Conservation (phyloP, 192 early-diverging fungal species). For the Coemansia pectinata region DNA sequence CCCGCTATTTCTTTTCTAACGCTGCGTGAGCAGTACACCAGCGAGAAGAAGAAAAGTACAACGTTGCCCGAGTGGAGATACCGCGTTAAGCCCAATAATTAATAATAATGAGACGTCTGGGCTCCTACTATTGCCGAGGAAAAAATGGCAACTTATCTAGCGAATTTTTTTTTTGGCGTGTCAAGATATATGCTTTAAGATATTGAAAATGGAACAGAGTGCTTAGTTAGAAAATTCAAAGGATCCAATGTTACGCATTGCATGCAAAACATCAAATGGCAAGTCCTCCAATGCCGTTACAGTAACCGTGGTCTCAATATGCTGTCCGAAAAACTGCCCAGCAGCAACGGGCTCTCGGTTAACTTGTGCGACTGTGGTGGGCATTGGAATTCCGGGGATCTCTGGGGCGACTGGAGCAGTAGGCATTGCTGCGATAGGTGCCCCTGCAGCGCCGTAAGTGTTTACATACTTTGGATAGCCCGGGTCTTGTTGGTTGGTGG, state of each 20-base stretch:
- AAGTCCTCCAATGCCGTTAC: background rate
- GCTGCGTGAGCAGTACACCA: background rate
- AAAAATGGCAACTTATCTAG: background rate
- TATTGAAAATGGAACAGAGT: too few species aligned
- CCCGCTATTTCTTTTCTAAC: background rate
- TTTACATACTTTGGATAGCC: background rate
- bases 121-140: background rate
- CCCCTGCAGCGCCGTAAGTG: background rate
- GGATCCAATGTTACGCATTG: constrained; percentile 25
- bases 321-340: background rate
- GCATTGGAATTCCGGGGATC: background rate
- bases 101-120: background rate
- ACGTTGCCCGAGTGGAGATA: background rate
- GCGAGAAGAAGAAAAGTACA: background rate
- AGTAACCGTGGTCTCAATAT: background rate
- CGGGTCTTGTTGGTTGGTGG: background rate
- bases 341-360: background rate
- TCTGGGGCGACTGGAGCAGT: background rate
- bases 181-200: background rate
- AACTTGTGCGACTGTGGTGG: background rate
- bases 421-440: background rate
- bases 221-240: constrained; percentile 17
- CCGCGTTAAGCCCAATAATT: too few species aligned
- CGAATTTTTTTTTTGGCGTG: background rate
- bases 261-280: constrained; percentile 16